These are phyloP conservation scores for Cladosporium sp. DNA, from an alignment of 2,329 filamentous ascomycete genomes.

Conservation along the genomic window DNA sequence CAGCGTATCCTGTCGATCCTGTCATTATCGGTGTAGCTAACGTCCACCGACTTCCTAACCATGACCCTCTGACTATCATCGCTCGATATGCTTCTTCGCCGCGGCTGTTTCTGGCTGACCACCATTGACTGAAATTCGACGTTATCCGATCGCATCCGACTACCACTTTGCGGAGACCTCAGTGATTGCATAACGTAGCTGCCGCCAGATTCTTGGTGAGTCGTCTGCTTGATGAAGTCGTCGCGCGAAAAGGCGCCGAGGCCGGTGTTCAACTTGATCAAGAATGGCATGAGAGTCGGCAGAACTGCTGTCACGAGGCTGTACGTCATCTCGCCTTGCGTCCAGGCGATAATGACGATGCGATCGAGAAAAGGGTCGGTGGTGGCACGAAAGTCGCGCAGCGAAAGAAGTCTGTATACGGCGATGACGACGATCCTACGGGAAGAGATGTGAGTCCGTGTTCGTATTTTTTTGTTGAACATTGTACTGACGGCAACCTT, in stretches of 20 bases:
- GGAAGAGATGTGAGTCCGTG: not conserved
- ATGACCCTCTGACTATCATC: conserved; percentile 13
- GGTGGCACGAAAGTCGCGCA: not conserved
- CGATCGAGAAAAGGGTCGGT: conserved; percentile 6
- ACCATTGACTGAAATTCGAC: conserved; percentile 5
- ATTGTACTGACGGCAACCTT: conserved; percentile 2
- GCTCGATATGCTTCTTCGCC: conserved; percentile 6
- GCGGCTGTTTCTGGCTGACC: not conserved
- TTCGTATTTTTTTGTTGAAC: no score
- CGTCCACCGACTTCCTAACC: conserved; percentile 7
- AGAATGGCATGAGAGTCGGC: conserved; percentile 6
- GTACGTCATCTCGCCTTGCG: conserved; percentile 9
- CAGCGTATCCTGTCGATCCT: not conserved
- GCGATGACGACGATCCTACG: conserved; percentile 6
- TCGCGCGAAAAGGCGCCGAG: conserved; percentile 10
- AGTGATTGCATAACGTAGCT: conserved; percentile 9
- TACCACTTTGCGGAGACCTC: not conserved
- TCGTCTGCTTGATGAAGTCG: conserved; percentile 10
- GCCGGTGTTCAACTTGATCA: conserved; percentile 10
- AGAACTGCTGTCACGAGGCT: conserved; percentile 10
- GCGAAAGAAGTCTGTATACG: not conserved
- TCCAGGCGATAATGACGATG: not conserved
- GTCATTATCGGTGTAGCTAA: not conserved
- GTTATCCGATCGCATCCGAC: conserved; percentile 1
- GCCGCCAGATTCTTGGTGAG: not conserved